These are phyloP conservation scores for Colletotrichum endophyticum DNA, from an alignment of 2,329 filamentous ascomycete genomes.

Conservation along the genomic window DNA sequence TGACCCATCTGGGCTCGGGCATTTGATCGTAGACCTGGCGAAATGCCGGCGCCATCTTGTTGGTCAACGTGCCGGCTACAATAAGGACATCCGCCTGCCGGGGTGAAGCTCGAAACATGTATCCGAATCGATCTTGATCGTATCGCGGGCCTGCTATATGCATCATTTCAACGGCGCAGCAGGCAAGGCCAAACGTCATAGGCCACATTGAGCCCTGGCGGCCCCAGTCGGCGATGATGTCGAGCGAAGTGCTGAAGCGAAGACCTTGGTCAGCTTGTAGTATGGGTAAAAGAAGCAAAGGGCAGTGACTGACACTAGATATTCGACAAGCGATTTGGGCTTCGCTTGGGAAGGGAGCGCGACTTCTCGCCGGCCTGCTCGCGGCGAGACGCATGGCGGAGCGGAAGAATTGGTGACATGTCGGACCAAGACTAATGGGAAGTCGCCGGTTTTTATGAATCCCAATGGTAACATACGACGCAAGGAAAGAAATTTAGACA, in stretches of 20 bases:
- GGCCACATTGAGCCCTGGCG: slow-evolving; percentile 87
- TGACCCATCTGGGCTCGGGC: slow-evolving; percentile 88
- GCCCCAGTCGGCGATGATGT: slow-evolving; percentile 83
- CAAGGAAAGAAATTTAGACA: not conserved
- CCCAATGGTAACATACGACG: not conserved
- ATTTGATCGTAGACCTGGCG: slow-evolving; percentile 95
- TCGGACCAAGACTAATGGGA: not conserved
- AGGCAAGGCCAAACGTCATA: slow-evolving; percentile 87
- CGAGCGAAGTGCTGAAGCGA: slow-evolving; percentile 70
- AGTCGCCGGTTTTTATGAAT: not conserved
- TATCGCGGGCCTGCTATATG: slow-evolving; percentile 88
- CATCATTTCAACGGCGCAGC: slow-evolving; percentile 94
- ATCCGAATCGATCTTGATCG: slow-evolving; percentile 86
- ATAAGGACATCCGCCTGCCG: slow-evolving; percentile 94
- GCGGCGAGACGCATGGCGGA: not conserved
- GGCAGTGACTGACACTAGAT: not conserved
- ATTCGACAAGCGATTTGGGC: not conserved
- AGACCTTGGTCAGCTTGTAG: not conserved
- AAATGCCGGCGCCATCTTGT: slow-evolving; percentile 94
- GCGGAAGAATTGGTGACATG: not conserved
- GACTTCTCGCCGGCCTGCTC: not conserved
- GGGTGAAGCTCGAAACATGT: slow-evolving; percentile 88
- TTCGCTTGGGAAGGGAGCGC: not conserved
- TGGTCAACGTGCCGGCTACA: slow-evolving; percentile 88
- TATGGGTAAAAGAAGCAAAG: not conserved